phyloP scores from a whole-genome alignment of 179 eudicot genomes.

The Gypsophila paniculata region DNA sequence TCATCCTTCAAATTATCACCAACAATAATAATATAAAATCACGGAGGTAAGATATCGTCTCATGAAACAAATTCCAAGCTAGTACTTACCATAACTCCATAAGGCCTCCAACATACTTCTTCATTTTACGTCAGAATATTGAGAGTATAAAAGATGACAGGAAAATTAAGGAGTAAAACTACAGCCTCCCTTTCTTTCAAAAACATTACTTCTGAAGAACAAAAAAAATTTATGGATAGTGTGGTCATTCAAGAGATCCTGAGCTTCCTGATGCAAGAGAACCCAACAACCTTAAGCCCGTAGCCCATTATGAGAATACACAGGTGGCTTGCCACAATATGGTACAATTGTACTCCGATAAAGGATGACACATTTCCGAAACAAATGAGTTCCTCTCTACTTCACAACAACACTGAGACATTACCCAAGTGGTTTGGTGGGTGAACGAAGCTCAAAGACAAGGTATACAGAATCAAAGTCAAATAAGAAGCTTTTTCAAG shows the following conservation, averaged over 20 bases:
- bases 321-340: too few species aligned
- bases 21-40: not conserved
- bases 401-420: not conserved
- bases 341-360: too few species aligned
- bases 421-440: not conserved
- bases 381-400: not conserved
- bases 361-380: too few species aligned
- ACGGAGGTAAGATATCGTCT: not conserved
- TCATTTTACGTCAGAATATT: not conserved
- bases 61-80: not conserved
- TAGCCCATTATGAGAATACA: not conserved
- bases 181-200: not conserved
- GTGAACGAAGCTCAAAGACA: not conserved
- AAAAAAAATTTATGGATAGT: not conserved
- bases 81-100: not conserved
- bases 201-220: not conserved
- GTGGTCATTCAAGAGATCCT: not conserved
- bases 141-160: not conserved
- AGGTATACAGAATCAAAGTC: too few species aligned
- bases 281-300: not conserved
- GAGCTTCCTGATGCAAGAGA: not conserved
- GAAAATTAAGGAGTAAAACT: too few species aligned
- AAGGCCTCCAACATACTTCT: not conserved
- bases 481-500: not conserved
- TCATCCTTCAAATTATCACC: not conserved